phyloP scores from a whole-genome alignment of 495 filamentous ascomycete genomes.

The Lindgomyces ingoldianus region DNA sequence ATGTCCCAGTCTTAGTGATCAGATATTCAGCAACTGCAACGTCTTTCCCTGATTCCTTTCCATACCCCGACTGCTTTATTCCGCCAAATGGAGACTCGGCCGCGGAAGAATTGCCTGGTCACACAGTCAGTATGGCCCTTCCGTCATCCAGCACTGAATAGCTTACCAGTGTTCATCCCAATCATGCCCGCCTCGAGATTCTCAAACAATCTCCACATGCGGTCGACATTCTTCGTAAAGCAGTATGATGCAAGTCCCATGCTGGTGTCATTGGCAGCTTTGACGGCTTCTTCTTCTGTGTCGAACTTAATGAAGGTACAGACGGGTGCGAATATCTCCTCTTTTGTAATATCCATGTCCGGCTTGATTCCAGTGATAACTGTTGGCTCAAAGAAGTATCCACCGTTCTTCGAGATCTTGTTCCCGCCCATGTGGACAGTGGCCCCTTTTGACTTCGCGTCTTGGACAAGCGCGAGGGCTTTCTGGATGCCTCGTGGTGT shows the following conservation, averaged over 20 bases:
- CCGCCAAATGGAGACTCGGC: constrained; percentile 74
- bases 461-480: constrained; percentile 60
- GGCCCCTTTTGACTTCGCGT: constrained; percentile 63
- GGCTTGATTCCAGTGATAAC: constrained; percentile 62
- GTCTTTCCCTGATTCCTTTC: constrained; percentile 74
- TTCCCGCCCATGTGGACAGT: constrained; percentile 61
- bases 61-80: constrained; percentile 75
- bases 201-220: constrained; percentile 70
- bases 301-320: constrained; percentile 69
- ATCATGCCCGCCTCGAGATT: constrained; percentile 78
- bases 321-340: constrained; percentile 73
- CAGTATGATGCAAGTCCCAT: constrained; percentile 58
- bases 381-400: constrained; percentile 75
- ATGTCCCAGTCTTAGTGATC: constrained; percentile 70
- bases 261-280: constrained; percentile 63
- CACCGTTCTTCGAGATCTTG: constrained; percentile 49
- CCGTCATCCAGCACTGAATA: neutral
- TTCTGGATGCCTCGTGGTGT: constrained; percentile 66
- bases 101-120: constrained; percentile 52
- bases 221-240: constrained; percentile 73
- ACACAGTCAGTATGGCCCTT: neutral
- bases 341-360: constrained; percentile 64
- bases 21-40: constrained; percentile 67
- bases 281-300: constrained; percentile 67
- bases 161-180: constrained; percentile 64